Evolutionary conservation across 345 rosid species (phyloP).

Genomic region (Isatis tinctoria): DNA sequence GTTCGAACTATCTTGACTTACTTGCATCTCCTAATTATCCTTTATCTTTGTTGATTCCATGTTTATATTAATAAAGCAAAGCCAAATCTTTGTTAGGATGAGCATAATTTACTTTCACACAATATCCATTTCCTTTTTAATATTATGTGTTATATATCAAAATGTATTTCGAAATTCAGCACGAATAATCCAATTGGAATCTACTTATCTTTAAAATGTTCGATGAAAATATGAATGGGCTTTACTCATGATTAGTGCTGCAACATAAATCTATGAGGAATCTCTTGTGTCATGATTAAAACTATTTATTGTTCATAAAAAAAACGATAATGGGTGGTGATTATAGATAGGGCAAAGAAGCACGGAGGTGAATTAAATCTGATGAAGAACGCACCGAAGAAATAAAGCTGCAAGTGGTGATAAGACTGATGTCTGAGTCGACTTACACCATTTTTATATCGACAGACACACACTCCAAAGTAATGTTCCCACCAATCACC

Average conservation of each 20-base stretch:
- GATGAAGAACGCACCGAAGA: constrained; percentile 34
- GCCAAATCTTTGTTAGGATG: constrained; percentile 1
- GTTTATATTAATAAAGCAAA: background rate
- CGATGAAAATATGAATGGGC: constrained; percentile 7
- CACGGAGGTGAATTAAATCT: constrained; percentile 13
- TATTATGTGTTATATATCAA: background rate
- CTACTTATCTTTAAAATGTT: background rate
- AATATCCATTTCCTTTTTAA: background rate
- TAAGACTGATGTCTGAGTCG: constrained; percentile 31
- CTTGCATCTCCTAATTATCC: background rate
- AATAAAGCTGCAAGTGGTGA: constrained; percentile 31
- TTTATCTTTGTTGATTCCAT: background rate
- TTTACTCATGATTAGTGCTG: constrained; percentile 13
- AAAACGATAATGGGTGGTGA: background rate
- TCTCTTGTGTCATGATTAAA: constrained; percentile 1
- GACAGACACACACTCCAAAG: constrained; percentile 18
- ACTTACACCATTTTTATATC: constrained; percentile 26
- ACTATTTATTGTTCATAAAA: background rate
- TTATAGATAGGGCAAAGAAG: constrained; percentile 11
- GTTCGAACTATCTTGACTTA: no score
- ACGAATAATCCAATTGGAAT: background rate
- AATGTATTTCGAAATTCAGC: background rate
- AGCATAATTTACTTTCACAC: background rate
- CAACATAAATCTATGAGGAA: constrained; percentile 27
- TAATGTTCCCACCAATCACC: constrained; percentile 19